A percentile compares a stretch with the other conserved stretches of the same genome.
phyloP scores from a whole-genome alignment of 371 early-diverging fungal genomes.

The Synchytrium microbalum region DNA sequence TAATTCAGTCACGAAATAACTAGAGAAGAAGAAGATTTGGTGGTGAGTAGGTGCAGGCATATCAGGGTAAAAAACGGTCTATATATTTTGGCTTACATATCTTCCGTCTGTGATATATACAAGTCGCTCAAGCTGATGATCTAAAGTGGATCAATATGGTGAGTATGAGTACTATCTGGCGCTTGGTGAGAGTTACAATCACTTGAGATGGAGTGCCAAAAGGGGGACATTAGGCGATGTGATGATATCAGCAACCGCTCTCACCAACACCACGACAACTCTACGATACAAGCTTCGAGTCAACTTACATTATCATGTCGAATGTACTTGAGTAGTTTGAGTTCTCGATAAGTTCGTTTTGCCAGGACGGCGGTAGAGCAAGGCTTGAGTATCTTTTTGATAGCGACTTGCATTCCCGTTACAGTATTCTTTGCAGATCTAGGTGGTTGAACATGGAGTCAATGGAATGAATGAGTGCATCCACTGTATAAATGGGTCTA shows the following conservation, averaged over 20 bases:
- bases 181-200: background rate
- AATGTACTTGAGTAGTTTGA: conserved; percentile 81
- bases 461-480: background rate
- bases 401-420: conserved; percentile 74
- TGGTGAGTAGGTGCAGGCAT: background rate
- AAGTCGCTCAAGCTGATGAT: conserved; percentile 51
- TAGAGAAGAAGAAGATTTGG: conserved; percentile 17
- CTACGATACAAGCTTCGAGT: background rate
- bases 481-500: background rate
- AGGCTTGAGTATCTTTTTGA: conserved; percentile 93
- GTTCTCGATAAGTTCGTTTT: conserved; percentile 89
- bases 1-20: conserved; percentile 90
- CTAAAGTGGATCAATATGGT: background rate
- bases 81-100: conserved; percentile 52
- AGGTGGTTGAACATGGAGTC: background rate
- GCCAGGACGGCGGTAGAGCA: conserved; percentile 86
- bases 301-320: conserved; percentile 72
- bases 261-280: background rate
- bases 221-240: conserved; percentile 39
- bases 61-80: background rate
- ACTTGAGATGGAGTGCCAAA: background rate
- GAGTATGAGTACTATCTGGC: background rate
- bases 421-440: conserved; percentile 84
- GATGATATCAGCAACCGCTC: conserved; percentile 47
- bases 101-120: conserved; percentile 84